Base-by-base conservation (phyloP, 2,329 filamentous ascomycete species). In the Venturia pyrina region DNA sequence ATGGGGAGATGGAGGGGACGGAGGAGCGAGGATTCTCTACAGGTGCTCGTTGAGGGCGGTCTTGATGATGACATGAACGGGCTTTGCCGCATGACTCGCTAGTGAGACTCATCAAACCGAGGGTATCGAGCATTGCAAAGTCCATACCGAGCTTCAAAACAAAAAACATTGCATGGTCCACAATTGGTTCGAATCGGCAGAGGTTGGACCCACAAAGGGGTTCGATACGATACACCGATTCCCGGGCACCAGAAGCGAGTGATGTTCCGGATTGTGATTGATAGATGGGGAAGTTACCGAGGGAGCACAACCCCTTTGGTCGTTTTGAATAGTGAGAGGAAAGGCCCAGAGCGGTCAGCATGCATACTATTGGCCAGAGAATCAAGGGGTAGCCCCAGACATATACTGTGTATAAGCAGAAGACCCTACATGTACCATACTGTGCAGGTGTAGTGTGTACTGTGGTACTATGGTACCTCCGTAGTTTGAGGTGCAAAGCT, bases 51-150 rank as follows among this genome's bases (percentile, higher is more conserved):
- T 8, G 53, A 59, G 50, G 6, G 28, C 11, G 50, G 53, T 34
- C 48, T 59, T 59, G 53, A 59, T 59, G 53, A 59, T 59, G 53
- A 59, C 53, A 59, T 34, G 10, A 53, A 53, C n/a, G 48, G 48
- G 3, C 48, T 28, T 53, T 53, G 48, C 24, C 24, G 48, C 48
- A 28, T 57, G 28, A 57, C 28, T 57, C 34, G 32, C 53, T 59
- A 59, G 53, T 21, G 53, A n/a, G 15, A 37, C 2, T 21, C 32
- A 28, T 19, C 28, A 28, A 21, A 8, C 53, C 53, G 28, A 37
- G 53, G 53, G 19, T 56, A n/a, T n/a, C 15, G 37, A 19, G 28
- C 11, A 7, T 37, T 59, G 13, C 53, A 59, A 37, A 37, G 17
- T 57, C 53, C 5, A 21, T 34, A 37, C 32, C 53, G 32, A 59